phyloP scores from a whole-genome alignment of 257 asterid species.

The Vinca minor region DNA sequence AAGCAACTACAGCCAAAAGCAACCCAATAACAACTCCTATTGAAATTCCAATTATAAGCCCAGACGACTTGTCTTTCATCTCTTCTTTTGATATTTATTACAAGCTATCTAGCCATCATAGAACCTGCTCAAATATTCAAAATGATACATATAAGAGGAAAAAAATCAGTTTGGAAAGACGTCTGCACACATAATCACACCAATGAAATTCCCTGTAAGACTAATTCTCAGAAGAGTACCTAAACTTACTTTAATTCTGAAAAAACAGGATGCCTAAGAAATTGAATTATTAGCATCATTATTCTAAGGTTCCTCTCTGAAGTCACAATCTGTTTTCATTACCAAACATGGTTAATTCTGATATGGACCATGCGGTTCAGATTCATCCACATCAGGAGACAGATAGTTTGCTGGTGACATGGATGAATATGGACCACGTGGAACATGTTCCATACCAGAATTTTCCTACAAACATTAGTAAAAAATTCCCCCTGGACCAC shows the following conservation, averaged over 20 bases:
- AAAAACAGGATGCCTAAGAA: background rate
- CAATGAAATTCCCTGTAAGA: background rate
- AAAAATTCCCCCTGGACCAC: background rate
- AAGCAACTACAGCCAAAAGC: slow-evolving; percentile 55
- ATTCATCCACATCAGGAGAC: too few relatives aligned
- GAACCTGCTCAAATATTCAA: slow-evolving; percentile 32
- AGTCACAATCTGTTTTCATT: background rate
- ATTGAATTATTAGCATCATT: background rate
- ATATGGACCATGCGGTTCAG: too few relatives aligned
- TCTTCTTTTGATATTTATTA: slow-evolving; percentile 24
- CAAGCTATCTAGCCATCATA: slow-evolving; percentile 26
- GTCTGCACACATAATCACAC: background rate
- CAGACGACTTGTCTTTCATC: slow-evolving; percentile 59
- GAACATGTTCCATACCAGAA: too few relatives aligned
- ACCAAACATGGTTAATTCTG: too few relatives aligned
- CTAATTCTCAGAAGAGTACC: background rate
- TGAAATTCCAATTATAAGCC: slow-evolving; percentile 69
- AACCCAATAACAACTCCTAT: slow-evolving; percentile 83
- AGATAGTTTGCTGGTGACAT: too few relatives aligned
- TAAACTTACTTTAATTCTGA: background rate
- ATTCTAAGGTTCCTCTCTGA: background rate
- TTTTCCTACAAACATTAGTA: background rate
- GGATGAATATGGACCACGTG: too few relatives aligned
- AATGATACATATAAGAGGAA: slow-evolving; percentile 3
- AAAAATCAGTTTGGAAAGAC: background rate